Evolutionary conservation across 2,329 filamentous ascomycete genomes (phyloP).

Genomic region (Diaporthe humulicola): DNA sequence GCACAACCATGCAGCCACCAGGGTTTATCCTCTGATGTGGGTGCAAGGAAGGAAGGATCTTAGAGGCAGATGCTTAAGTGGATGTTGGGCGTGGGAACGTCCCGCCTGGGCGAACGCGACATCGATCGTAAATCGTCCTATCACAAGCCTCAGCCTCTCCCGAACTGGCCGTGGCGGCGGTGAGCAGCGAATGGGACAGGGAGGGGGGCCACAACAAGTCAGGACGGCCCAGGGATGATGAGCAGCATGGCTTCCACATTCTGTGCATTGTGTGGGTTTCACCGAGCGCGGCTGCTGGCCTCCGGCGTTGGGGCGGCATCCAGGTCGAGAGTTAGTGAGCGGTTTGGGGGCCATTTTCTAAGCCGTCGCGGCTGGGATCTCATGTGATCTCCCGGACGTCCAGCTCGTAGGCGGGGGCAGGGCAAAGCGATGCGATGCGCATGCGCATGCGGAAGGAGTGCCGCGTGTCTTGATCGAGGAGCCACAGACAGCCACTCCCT

Average conservation of each 20-base stretch:
- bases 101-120: constrained; percentile 32
- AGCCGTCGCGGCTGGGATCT: not conserved
- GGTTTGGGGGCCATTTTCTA: not conserved
- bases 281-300: constrained; percentile 37
- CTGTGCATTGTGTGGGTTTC: constrained; percentile 14
- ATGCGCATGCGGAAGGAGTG: not conserved
- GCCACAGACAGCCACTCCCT: constrained; percentile 27
- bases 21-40: constrained; percentile 20
- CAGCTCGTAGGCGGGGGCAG: constrained; percentile 6
- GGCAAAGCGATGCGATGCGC: not conserved
- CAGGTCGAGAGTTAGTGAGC: constrained; percentile 2
- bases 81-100: constrained; percentile 21
- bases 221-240: constrained; percentile 30
- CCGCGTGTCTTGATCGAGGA: constrained; percentile 31
- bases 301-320: constrained; percentile 19
- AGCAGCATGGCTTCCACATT: constrained; percentile 24
- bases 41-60: not conserved
- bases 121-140: constrained; percentile 40
- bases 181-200: constrained; percentile 35
- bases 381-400: constrained; percentile 15
- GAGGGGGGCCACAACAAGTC: not conserved
- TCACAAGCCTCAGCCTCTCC: constrained; percentile 40
- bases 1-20: constrained; percentile 10
- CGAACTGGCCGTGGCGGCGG: constrained; percentile 31
- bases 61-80: not conserved